phyloP scores from a whole-genome alignment of 495 filamentous ascomycete species.

The Annulohypoxylon nitens region DNA sequence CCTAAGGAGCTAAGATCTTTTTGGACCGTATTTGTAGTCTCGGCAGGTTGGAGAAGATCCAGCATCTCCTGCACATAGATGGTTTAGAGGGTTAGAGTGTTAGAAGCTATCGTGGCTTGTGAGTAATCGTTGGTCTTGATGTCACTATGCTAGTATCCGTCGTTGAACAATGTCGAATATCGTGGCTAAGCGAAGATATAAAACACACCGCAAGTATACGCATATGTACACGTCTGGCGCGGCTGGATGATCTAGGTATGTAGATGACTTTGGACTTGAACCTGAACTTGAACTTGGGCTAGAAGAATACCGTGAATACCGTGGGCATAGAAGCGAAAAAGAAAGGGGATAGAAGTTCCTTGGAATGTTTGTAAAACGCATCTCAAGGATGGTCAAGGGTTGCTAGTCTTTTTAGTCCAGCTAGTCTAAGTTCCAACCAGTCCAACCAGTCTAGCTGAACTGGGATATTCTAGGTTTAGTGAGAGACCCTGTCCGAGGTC shows the following conservation, averaged over 20 bases:
- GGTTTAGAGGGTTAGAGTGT: background rate
- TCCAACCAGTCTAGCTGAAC: background rate
- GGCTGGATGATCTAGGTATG: background rate
- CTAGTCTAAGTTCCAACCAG: too few species aligned
- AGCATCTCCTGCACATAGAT: constrained; percentile 16
- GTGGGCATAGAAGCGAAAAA: constrained; percentile 25
- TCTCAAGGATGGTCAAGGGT: background rate
- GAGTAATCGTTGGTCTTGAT: background rate
- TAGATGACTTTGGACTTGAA: background rate
- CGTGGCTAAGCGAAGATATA: constrained; percentile 1
- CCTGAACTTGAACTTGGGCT: background rate
- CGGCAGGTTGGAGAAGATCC: constrained; percentile 18
- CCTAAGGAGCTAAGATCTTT: constrained; percentile 27
- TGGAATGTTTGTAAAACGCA: constrained; percentile 41
- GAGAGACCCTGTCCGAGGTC: constrained; percentile 7
- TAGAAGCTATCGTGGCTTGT: constrained; percentile 21
- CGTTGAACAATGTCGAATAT: background rate
- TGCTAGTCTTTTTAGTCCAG: background rate
- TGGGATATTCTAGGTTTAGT: background rate
- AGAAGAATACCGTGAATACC: background rate
- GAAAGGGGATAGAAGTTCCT: constrained; percentile 31
- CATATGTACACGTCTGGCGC: constrained; percentile 4
- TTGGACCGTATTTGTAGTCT: constrained; percentile 12
- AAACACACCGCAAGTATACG: constrained; percentile 3
- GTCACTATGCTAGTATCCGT: constrained; percentile 2